These are phyloP conservation scores for Phyllosticta capitalensis DNA, from an alignment of 2,329 filamentous ascomycete species.

Conservation along the genomic window DNA sequence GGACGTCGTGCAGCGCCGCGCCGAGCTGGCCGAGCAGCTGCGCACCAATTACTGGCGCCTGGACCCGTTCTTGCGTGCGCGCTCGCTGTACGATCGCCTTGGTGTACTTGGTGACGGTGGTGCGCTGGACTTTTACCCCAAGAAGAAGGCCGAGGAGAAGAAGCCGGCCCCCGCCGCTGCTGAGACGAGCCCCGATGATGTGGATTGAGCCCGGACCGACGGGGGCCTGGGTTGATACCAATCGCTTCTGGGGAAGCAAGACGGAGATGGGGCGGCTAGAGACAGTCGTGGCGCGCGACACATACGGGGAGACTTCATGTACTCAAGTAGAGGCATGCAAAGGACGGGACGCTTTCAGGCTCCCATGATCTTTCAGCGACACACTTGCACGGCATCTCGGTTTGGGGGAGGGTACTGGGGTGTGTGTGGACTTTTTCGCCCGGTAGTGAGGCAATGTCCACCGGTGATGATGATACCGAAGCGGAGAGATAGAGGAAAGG, in stretches of 20 bases:
- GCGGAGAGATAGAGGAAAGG: no score
- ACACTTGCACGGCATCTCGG: no score
- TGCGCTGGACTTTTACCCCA: constrained; percentile 60
- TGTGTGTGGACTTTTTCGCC: no score
- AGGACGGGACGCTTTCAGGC: no score
- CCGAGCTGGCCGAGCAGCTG: constrained; percentile 53
- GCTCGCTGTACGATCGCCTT: constrained; percentile 73
- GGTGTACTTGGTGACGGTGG: constrained; percentile 62
- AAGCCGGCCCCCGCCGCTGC: background rate
- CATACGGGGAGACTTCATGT: no score
- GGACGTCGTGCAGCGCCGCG: constrained; percentile 48
- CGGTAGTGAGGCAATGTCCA: no score
- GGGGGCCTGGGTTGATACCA: background rate
- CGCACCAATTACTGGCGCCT: constrained; percentile 75
- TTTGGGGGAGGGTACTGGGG: no score
- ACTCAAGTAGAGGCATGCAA: no score
- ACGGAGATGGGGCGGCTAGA: background rate
- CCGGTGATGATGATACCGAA: no score
- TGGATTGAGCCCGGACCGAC: background rate
- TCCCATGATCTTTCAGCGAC: no score
- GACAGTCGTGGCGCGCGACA: no score
- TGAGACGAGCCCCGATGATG: background rate
- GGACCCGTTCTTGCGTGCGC: constrained; percentile 77
- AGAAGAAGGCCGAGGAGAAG: constrained; percentile 14
- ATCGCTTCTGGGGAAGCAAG: background rate